Evolutionary conservation across 139 green algal genomes (phyloP).

Genomic region (Monoraphidium neglectum): DNA sequence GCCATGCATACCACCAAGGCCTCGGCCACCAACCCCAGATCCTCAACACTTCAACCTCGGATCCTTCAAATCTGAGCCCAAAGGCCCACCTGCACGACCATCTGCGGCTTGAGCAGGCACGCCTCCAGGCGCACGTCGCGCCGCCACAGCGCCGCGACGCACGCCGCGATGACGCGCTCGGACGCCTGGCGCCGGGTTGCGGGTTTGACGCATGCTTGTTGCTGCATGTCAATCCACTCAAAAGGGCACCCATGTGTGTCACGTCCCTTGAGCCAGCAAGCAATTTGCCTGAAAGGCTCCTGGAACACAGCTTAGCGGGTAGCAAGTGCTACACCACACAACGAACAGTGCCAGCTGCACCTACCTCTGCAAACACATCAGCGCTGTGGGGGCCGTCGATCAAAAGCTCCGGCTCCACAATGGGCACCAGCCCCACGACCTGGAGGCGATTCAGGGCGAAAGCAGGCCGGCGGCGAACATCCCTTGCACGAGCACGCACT

Average conservation of each 20-base stretch:
- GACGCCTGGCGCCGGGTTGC: too few species aligned
- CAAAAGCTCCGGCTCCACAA: slow-evolving; percentile 97
- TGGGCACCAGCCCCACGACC: slow-evolving; percentile 82
- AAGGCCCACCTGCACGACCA: slow-evolving; percentile 62
- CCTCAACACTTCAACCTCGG: too few species aligned
- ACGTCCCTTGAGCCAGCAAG: background rate
- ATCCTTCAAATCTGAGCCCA: background rate
- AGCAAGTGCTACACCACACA: too few species aligned
- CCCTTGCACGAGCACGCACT: too few species aligned
- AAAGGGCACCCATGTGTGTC: background rate
- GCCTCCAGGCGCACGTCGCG: slow-evolving; percentile 75
- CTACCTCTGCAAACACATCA: slow-evolving; percentile 49
- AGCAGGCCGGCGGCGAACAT: too few species aligned
- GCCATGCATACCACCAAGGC: too few species aligned
- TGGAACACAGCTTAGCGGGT: too few species aligned
- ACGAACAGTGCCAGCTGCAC: too few species aligned
- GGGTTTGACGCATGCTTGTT: too few species aligned
- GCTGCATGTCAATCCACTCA: slow-evolving; percentile 21
- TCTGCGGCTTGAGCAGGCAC: slow-evolving; percentile 92
- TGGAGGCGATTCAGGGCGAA: too few species aligned
- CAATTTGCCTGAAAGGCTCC: background rate
- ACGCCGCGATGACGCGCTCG: slow-evolving; percentile 51
- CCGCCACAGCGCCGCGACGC: slow-evolving; percentile 57
- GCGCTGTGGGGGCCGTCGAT: slow-evolving; percentile 87
- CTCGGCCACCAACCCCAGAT: too few species aligned